Evolutionary conservation across 768 basidiomycete species (phyloP).

Genomic region (Zangia roseola): DNA sequence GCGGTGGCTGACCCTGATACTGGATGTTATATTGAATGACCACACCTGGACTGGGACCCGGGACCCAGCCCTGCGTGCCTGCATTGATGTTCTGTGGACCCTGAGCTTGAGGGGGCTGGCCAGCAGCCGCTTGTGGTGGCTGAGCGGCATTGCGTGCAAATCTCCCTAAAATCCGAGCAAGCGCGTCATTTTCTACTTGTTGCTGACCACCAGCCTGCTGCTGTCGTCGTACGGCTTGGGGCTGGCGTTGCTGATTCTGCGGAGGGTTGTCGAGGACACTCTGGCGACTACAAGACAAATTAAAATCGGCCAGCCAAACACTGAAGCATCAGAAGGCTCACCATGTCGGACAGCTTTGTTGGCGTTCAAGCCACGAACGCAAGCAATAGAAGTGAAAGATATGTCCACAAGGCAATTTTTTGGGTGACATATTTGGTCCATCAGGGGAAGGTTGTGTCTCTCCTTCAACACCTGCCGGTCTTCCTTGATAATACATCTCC

Average conservation of each 20-base stretch:
- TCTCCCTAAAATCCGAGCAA: constrained; percentile 42
- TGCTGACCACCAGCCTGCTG: constrained; percentile 34
- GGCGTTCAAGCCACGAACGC: constrained; percentile 95
- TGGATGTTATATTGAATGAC: constrained; percentile 65
- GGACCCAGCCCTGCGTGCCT: constrained; percentile 36
- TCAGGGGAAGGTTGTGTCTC: constrained; percentile 38
- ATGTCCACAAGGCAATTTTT: constrained; percentile 95
- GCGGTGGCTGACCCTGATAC: constrained; percentile 44
- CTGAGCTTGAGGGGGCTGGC: constrained; percentile 29
- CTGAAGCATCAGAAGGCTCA: constrained; percentile 36
- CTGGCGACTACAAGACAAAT: constrained; percentile 52
- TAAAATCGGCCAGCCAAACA: constrained; percentile 4
- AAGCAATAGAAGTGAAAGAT: constrained; percentile 98
- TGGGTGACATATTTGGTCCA: constrained; percentile 93
- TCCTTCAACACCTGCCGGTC: constrained; percentile 22
- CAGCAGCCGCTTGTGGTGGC: constrained; percentile 34
- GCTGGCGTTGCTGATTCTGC: constrained; percentile 33
- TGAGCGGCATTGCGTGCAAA: constrained; percentile 55
- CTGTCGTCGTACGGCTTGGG: constrained; percentile 23
- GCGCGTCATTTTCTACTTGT: constrained; percentile 38
- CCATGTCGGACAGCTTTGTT: constrained; percentile 99
- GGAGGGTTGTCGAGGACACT: constrained; percentile 62
- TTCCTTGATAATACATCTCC: constrained; percentile 67
- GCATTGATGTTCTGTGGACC: constrained; percentile 27
- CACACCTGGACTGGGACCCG: constrained; percentile 43